Evolutionary conservation across 1,284 basidiomycete genomes (phyloP).

Genomic region (Apiotrichum montevideense): DNA sequence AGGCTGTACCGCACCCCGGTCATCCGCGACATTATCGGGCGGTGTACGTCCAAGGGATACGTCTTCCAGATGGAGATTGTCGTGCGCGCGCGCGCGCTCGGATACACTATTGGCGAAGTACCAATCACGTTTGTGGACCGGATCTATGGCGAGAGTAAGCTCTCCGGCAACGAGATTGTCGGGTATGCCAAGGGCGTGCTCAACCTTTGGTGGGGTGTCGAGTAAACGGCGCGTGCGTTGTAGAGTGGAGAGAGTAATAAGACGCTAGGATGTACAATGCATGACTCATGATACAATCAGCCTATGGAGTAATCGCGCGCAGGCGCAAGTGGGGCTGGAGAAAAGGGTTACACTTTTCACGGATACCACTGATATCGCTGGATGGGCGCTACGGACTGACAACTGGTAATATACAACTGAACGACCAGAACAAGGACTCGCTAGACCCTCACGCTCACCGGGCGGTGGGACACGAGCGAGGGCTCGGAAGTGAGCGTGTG

Average conservation of each 20-base stretch:
- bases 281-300: slow-evolving; percentile 8
- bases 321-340: background rate
- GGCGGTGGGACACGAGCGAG: slow-evolving; percentile 5
- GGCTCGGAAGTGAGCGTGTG: background rate
- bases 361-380: too few species aligned
- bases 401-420: too few species aligned
- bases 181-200: slow-evolving; percentile 83
- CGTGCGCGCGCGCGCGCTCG: slow-evolving; percentile 73
- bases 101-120: slow-evolving; percentile 79
- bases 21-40: slow-evolving; percentile 70
- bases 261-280: slow-evolving; percentile 9
- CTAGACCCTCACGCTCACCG: slow-evolving; percentile 12
- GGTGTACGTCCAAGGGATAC: slow-evolving; percentile 79
- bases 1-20: slow-evolving; percentile 71
- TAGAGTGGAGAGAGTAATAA: too few species aligned
- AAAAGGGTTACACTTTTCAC: too few species aligned
- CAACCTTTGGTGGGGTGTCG: slow-evolving; percentile 63
- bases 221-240: background rate
- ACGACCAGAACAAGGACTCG: background rate
- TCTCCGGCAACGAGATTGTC: slow-evolving; percentile 80
- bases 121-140: slow-evolving; percentile 92
- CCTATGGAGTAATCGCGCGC: too few species aligned
- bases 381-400: too few species aligned
- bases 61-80: slow-evolving; percentile 99
- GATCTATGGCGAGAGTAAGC: slow-evolving; percentile 85